A percentile compares a stretch with the other conserved stretches of the same genome.
phyloP scores from a whole-genome alignment of 2,329 filamentous ascomycete species.

The Gaeumannomyces sp. region DNA sequence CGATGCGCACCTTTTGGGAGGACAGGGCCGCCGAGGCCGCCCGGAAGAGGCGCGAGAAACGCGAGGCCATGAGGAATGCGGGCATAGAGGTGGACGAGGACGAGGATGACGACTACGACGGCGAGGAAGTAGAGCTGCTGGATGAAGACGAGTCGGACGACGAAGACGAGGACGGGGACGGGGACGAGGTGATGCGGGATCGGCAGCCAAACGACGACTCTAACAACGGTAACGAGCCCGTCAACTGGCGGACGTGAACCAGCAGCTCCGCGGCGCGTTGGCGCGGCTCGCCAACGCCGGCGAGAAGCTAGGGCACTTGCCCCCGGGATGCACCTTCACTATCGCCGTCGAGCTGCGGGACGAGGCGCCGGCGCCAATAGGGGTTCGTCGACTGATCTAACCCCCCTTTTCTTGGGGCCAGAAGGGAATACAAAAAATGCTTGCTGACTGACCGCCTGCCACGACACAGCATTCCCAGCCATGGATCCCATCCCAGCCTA shows the following conservation, averaged over 20 bases:
- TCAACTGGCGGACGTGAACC: slow-evolving; percentile 59
- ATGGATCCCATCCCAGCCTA: slow-evolving; percentile 52
- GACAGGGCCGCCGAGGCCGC: slow-evolving; percentile 14
- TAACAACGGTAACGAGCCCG: slow-evolving; percentile 9
- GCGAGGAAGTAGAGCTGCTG: slow-evolving; percentile 8
- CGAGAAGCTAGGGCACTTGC: slow-evolving; percentile 50
- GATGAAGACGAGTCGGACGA: background rate
- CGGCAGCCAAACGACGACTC: background rate
- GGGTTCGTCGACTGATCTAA: slow-evolving; percentile 33
- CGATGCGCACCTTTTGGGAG: slow-evolving; percentile 21
- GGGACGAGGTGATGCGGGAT: slow-evolving; percentile 3
- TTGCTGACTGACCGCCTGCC: background rate
- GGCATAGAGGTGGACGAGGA: slow-evolving; percentile 16
- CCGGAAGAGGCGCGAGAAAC: background rate
- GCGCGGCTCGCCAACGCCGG: slow-evolving; percentile 54
- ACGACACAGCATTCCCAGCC: slow-evolving; percentile 47
- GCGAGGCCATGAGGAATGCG: background rate
- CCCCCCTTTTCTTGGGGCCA: background rate
- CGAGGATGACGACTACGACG: slow-evolving; percentile 11
- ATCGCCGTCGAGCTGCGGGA: slow-evolving; percentile 66
- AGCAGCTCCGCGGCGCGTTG: slow-evolving; percentile 65
- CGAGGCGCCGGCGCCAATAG: slow-evolving; percentile 43
- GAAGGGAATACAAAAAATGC: background rate
- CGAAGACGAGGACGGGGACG: slow-evolving; percentile 11
- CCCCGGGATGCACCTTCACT: slow-evolving; percentile 64